Evolutionary conservation across 2,329 filamentous ascomycete species (phyloP).

Genomic region (Saccharata proteae): DNA sequence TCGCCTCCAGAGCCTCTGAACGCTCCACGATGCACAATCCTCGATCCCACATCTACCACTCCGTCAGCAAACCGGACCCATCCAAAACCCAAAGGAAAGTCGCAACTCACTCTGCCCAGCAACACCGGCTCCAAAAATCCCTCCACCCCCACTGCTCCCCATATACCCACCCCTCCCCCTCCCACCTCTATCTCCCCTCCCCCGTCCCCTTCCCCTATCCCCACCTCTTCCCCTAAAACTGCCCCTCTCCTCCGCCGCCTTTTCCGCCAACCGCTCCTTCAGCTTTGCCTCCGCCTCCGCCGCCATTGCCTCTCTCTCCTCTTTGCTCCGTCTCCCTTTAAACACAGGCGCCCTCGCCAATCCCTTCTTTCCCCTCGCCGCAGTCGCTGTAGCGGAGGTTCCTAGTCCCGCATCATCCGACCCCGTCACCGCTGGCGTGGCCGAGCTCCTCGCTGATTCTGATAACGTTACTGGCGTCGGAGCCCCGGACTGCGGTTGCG

Average conservation of each 20-base stretch:
- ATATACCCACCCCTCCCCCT: constrained; percentile 32
- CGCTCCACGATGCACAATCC: no score
- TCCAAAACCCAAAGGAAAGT: neutral
- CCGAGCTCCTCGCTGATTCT: no score
- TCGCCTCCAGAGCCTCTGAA: no score
- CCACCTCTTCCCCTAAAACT: constrained; percentile 13
- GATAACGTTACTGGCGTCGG: no score
- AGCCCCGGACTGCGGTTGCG: no score
- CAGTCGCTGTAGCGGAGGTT: constrained; percentile 16
- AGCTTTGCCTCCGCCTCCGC: constrained; percentile 27
- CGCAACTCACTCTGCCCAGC: neutral
- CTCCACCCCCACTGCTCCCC: constrained; percentile 4
- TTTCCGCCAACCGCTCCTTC: constrained; percentile 22
- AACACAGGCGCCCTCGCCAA: constrained; percentile 25
- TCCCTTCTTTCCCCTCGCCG: constrained; percentile 17
- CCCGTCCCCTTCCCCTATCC: constrained; percentile 14
- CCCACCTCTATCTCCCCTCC: constrained; percentile 17
- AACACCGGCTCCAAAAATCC: neutral
- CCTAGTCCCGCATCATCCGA: no score
- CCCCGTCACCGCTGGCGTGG: no score
- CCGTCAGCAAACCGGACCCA: constrained; percentile 5
- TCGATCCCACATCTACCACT: constrained; percentile 11
- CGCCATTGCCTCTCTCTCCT: constrained; percentile 30
- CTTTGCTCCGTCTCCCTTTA: constrained; percentile 32
- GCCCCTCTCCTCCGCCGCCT: constrained; percentile 19